Conservation (phyloP, 176 grass and related monocot genomes). For the Oryza officinalis region DNA sequence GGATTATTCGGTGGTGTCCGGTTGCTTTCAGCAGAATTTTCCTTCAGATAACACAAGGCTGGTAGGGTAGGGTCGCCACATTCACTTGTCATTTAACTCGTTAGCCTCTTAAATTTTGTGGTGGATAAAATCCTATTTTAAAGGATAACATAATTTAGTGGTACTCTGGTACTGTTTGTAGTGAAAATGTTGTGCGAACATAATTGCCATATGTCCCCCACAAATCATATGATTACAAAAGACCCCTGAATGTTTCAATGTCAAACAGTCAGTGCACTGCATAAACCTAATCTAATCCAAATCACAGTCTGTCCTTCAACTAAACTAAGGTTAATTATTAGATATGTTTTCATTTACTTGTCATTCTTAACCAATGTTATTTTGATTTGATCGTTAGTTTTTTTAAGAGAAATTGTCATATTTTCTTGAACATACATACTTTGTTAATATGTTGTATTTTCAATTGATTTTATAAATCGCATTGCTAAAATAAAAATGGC, state of each 20-base stretch:
- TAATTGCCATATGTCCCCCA: neutral
- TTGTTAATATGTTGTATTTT: too few species aligned
- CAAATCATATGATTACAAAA: neutral
- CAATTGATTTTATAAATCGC: too few species aligned
- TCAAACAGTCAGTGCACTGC: neutral
- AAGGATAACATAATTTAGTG: neutral
- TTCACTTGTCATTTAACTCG: constrained; percentile 17
- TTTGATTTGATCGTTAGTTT: too few species aligned
- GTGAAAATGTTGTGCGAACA: neutral
- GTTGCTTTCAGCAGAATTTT: constrained; percentile 35
- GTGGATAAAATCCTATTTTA: neutral
- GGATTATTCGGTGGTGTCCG: neutral
- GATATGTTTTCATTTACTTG: too few species aligned
- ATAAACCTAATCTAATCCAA: neutral
- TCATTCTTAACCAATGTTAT: too few species aligned
- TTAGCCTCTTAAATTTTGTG: neutral
- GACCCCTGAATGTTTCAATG: neutral
- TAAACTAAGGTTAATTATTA: neutral
- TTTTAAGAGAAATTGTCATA: too few species aligned
- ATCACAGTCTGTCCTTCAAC: neutral
- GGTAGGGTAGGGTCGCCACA: neutral
- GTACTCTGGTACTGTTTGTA: neutral
- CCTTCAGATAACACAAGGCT: neutral
- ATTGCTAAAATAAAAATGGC: too few species aligned
- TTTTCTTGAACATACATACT: too few species aligned